These are phyloP conservation scores for Termitomyces sp. DNA, from an alignment of 768 basidiomycete genomes.

Conservation along the genomic window DNA sequence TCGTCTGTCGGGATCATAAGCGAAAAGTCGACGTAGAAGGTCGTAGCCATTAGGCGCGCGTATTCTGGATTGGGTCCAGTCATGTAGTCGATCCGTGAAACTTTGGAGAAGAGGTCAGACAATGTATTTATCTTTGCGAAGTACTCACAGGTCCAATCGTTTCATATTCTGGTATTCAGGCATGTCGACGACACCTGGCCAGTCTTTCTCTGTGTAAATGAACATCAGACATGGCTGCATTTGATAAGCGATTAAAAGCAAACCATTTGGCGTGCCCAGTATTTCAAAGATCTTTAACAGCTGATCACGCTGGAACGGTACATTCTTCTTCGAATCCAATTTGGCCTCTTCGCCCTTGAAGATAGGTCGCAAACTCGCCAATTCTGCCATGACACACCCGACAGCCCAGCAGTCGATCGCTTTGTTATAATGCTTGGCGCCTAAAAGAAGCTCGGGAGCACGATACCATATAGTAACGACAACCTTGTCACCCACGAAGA, in stretches of 20 bases:
- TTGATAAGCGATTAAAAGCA: slow-evolving; percentile 20
- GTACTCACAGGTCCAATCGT: slow-evolving; percentile 66
- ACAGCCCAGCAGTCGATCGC: slow-evolving; percentile 98
- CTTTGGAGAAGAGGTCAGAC: slow-evolving; percentile 11
- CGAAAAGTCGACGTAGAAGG: slow-evolving; percentile 82
- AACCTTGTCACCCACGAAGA: slow-evolving; percentile 95
- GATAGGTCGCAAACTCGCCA: slow-evolving; percentile 90
- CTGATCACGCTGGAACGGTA: slow-evolving; percentile 96
- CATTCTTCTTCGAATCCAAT: slow-evolving; percentile 93
- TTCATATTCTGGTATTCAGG: slow-evolving; percentile 86
- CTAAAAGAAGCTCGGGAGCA: slow-evolving; percentile 92
- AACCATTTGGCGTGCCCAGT: slow-evolving; percentile 84
- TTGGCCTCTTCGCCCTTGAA: slow-evolving; percentile 99
- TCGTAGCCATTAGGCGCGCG: slow-evolving; percentile 69
- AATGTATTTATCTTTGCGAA: not conserved
- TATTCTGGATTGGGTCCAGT: slow-evolving; percentile 76
- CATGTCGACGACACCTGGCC: slow-evolving; percentile 84
- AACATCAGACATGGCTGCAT: slow-evolving; percentile 2
- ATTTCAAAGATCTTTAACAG: slow-evolving; percentile 96
- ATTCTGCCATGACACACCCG: slow-evolving; percentile 95
- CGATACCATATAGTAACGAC: slow-evolving; percentile 99
- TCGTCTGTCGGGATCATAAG: slow-evolving; percentile 86
- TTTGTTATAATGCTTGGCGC: slow-evolving; percentile 96
- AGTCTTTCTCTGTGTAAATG: slow-evolving; percentile 64
- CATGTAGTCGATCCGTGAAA: slow-evolving; percentile 56